These are phyloP conservation scores for Lactarius tabidus DNA, from an alignment of 768 basidiomycete genomes.

Conservation along the genomic window DNA sequence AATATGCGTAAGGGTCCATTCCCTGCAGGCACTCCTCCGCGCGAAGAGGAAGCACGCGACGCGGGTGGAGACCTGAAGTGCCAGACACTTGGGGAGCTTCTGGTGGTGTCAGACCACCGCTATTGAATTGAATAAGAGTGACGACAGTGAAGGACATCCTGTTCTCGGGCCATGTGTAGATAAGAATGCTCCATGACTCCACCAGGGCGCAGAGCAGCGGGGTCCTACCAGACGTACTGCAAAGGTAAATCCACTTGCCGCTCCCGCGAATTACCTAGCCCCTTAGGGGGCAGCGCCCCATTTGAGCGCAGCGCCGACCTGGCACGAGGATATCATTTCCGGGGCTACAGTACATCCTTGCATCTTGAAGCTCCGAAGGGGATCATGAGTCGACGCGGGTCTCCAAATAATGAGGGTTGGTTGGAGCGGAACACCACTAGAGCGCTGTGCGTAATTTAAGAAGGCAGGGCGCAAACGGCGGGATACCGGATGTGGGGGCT, in stretches of 20 bases:
- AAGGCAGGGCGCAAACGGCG: background rate
- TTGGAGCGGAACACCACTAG: too few species aligned
- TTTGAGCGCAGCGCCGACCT: background rate
- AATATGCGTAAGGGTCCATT: background rate
- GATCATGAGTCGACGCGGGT: background rate
- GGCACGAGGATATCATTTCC: background rate
- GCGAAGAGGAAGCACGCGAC: background rate
- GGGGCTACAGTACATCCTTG: background rate
- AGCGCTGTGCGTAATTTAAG: too few species aligned
- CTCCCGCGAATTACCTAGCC: background rate
- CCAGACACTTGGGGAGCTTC: background rate
- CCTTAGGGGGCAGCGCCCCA: background rate
- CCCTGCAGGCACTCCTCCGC: background rate
- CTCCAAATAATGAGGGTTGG: background rate
- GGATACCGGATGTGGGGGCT: background rate
- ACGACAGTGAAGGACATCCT: background rate
- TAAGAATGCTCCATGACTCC: background rate
- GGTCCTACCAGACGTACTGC: background rate
- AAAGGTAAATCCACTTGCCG: background rate
- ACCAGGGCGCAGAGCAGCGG: background rate
- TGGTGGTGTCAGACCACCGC: background rate
- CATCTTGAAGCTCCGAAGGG: background rate
- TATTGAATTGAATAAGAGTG: background rate
- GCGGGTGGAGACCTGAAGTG: background rate
- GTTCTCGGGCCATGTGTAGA: background rate